A percentile compares a stretch with the other conserved stretches of the same genome.
These are phyloP conservation scores for Pseudoturritis turrita DNA, from an alignment of 345 rosid genomes.

Conservation along the genomic window DNA sequence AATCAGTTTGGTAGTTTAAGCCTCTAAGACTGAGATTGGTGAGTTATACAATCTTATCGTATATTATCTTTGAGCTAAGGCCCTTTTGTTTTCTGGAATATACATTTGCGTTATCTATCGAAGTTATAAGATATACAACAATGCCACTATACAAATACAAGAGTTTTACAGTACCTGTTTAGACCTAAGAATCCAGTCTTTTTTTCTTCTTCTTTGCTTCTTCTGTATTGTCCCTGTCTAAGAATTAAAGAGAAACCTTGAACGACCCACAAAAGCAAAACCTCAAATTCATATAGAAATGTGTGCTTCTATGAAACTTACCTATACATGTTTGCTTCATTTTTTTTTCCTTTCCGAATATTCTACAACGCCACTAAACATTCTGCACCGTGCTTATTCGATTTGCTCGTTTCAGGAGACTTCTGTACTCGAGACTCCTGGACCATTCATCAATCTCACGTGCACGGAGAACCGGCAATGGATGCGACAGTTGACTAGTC, in stretches of 20 bases:
- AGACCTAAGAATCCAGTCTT: constrained; percentile 16
- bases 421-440: constrained; percentile 59
- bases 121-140: constrained; percentile 22
- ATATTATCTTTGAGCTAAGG: constrained; percentile 5
- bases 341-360: not conserved
- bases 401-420: constrained; percentile 61
- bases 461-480: constrained; percentile 96
- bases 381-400: constrained; percentile 35
- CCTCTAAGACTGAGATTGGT: constrained; percentile 37
- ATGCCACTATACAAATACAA: constrained; percentile 8
- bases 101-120: constrained; percentile 4
- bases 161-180: constrained; percentile 14
- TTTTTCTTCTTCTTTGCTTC: not conserved
- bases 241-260: not conserved
- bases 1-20: constrained; percentile 86
- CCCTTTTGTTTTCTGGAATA: constrained; percentile 3
- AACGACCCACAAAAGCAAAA: not conserved
- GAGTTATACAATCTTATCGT: constrained; percentile 13
- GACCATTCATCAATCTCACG: constrained; percentile 97
- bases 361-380: constrained; percentile 30
- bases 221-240: not conserved
- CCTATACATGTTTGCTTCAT: constrained; percentile 20
- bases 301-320: not conserved
- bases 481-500: constrained; percentile 90
- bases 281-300: not conserved